Percentiles rank a stretch among this genome's conserved stretches.
These are phyloP conservation scores for Fusarium sp. DNA, from an alignment of 2,329 filamentous ascomycete species.

Conservation along the genomic window DNA sequence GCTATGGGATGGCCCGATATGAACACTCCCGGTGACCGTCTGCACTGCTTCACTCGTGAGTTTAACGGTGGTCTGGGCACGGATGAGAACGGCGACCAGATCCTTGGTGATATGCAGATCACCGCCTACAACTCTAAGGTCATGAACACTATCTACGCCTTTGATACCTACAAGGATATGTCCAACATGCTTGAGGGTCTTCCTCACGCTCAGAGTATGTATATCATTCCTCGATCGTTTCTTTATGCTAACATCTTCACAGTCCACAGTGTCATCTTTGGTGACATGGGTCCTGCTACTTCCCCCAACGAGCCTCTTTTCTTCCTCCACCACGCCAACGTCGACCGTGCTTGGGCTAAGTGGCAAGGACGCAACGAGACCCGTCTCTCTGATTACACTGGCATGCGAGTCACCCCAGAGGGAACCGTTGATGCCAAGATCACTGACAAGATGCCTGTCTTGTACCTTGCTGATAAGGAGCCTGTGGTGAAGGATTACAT, in stretches of 20 bases:
- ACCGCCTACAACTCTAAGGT: slow-evolving; percentile 2
- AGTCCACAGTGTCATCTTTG: slow-evolving; percentile 36
- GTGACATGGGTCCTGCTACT: slow-evolving; percentile 44
- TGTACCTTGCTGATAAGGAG: neutral
- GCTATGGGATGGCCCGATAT: slow-evolving; percentile 24
- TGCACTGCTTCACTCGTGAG: slow-evolving; percentile 20
- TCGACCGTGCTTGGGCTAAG: slow-evolving; percentile 39
- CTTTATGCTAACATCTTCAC: neutral
- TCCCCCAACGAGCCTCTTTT: slow-evolving; percentile 46
- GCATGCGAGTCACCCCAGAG: neutral
- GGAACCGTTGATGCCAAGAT: neutral
- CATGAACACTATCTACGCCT: slow-evolving; percentile 21
- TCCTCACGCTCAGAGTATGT: slow-evolving; percentile 23
- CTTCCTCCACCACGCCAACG: slow-evolving; percentile 45
- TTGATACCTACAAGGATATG: slow-evolving; percentile 13
- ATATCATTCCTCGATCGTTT: fast-evolving
- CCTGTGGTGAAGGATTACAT: slow-evolving; percentile 25
- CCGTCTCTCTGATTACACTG: slow-evolving; percentile 8
- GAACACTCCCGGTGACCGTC: neutral
- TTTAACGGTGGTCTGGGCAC: slow-evolving; percentile 2
- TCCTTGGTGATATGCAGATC: slow-evolving; percentile 20
- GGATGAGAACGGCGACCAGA: neutral
- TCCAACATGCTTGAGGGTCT: slow-evolving; percentile 8
- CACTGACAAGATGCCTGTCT: neutral
- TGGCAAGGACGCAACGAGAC: slow-evolving; percentile 23